phyloP scores from a whole-genome alignment of 2,329 filamentous ascomycete genomes.

The Aspergillus sp. region DNA sequence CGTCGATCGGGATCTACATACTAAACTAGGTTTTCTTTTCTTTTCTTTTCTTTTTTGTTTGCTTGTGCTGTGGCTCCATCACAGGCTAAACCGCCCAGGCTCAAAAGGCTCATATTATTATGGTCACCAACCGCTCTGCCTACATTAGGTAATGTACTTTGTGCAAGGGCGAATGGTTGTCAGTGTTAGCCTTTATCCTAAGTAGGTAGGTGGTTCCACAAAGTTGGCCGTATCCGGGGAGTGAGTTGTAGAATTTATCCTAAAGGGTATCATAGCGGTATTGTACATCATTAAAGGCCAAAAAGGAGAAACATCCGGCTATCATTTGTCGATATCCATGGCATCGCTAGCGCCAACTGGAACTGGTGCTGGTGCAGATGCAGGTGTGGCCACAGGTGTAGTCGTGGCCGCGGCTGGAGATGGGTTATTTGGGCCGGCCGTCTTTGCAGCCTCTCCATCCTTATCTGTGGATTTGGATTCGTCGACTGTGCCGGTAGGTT shows the following conservation, averaged over 20 bases:
- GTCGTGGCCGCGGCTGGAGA: conserved; percentile 6
- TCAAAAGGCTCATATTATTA: neutral
- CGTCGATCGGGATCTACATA: neutral
- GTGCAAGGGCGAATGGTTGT: neutral
- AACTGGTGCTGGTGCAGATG: conserved; percentile 1
- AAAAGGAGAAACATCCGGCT: neutral
- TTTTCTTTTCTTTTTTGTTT: neutral
- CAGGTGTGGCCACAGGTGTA: neutral
- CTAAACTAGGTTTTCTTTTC: neutral
- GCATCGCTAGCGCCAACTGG: conserved; percentile 13
- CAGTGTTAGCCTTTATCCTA: neutral
- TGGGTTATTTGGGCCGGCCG: neutral
- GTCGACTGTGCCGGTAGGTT: conserved; percentile 4
- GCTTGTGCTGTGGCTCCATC: too few relatives aligned
- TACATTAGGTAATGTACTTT: neutral
- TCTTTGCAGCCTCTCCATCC: conserved; percentile 12
- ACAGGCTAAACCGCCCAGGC: too few relatives aligned
- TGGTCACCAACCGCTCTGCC: neutral
- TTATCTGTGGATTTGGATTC: conserved; percentile 1
- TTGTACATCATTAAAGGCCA: conserved; percentile 6
- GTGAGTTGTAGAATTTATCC: neutral
- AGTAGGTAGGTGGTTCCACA: neutral
- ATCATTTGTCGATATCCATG: conserved; percentile 21
- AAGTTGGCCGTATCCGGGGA: neutral
- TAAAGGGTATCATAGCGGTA: conserved; percentile 8